These are phyloP conservation scores for Logfia minima DNA, from an alignment of 129 eudicot genomes.

Conservation along the genomic window DNA sequence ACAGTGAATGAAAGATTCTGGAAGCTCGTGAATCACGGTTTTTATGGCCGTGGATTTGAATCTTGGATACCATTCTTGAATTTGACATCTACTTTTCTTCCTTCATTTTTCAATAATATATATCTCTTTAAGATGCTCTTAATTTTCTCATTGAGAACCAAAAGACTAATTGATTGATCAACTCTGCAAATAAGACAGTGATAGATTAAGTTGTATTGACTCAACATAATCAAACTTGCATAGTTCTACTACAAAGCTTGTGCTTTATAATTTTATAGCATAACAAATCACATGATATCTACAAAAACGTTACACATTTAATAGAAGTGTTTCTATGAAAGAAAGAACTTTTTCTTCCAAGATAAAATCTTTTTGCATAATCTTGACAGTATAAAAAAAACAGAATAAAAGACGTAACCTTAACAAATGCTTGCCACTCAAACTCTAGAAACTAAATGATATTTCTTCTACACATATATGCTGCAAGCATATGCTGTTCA, in stretches of 20 bases:
- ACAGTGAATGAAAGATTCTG: constrained; percentile 68
- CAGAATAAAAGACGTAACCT: too few relatives aligned
- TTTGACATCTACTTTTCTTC: constrained; percentile 69
- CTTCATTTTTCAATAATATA: constrained; percentile 38
- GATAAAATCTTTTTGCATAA: too few relatives aligned
- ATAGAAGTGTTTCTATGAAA: not conserved
- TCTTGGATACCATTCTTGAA: constrained; percentile 83
- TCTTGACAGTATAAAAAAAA: too few relatives aligned
- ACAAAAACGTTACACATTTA: not conserved
- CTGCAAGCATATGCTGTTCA: too few relatives aligned
- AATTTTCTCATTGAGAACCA: not conserved
- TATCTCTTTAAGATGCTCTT: not conserved
- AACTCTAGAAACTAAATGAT: too few relatives aligned
- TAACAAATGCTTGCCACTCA: too few relatives aligned
- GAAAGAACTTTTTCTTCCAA: too few relatives aligned
- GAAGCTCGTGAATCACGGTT: constrained; percentile 68
- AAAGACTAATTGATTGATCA: not conserved
- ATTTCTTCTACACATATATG: too few relatives aligned
- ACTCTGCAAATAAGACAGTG: not conserved
- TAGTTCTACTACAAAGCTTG: not conserved
- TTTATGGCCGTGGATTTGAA: constrained; percentile 62
- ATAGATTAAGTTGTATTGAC: not conserved
- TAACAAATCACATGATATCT: not conserved
- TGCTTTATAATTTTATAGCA: not conserved
- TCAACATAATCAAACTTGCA: not conserved